Conservation (phyloP, 2,329 filamentous ascomycete genomes). For the Sclerotinia minor region DNA sequence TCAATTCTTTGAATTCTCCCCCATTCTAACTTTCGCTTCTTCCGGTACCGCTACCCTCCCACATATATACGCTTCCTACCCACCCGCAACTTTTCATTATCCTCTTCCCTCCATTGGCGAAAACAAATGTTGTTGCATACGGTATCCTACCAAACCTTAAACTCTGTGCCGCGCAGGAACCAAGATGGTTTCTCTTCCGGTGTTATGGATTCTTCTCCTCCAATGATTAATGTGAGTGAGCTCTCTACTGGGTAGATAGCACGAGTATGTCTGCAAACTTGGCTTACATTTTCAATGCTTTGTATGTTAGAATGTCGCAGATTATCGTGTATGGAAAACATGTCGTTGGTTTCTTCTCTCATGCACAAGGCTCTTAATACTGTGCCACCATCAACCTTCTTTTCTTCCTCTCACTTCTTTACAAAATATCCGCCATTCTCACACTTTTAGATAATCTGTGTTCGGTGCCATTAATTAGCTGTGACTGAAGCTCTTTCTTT, state of each 20-base stretch:
- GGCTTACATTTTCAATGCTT: conserved; percentile 44
- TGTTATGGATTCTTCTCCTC: conserved; percentile 35
- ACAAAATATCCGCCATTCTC: conserved; percentile 48
- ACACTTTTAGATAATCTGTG: conserved; percentile 44
- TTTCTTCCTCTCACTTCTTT: conserved; percentile 51
- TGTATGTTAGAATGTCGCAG: conserved; percentile 46
- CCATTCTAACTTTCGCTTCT: neutral
- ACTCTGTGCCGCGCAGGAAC: conserved; percentile 34
- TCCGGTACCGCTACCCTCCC: conserved; percentile 1
- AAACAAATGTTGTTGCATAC: conserved; percentile 35
- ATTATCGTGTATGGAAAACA: conserved; percentile 55
- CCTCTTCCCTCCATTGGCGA: conserved; percentile 35
- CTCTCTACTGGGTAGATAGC: conserved; percentile 53
- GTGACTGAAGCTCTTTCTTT: conserved; percentile 49
- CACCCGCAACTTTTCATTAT: conserved; percentile 31
- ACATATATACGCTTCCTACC: conserved; percentile 1
- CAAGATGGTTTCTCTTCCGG: conserved; percentile 35
- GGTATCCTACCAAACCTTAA: conserved; percentile 29
- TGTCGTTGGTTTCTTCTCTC: conserved; percentile 49
- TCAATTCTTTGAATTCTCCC: neutral
- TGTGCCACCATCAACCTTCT: conserved; percentile 49
- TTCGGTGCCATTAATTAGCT: conserved; percentile 47
- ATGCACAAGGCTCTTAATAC: conserved; percentile 50
- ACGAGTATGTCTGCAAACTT: conserved; percentile 51
- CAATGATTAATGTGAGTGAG: conserved; percentile 46